Evolutionary conservation across 768 basidiomycete genomes (phyloP).

Genomic region (Clitopilus passeckerianus): DNA sequence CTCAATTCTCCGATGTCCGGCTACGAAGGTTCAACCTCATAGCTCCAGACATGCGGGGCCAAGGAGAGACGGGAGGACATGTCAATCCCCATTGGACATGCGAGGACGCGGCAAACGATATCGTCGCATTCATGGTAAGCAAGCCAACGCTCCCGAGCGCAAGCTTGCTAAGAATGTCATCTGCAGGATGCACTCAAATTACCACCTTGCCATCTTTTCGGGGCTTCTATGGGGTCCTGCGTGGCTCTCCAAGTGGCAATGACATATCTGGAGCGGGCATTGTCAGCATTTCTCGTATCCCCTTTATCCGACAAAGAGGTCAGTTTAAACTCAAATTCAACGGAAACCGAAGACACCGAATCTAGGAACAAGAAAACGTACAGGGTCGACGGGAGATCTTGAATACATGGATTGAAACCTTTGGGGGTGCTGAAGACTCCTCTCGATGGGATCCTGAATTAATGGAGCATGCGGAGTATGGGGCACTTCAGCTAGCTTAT

Average conservation of each 20-base stretch:
- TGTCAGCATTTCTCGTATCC: constrained; percentile 30
- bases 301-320: constrained; percentile 28
- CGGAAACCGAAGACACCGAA: neutral
- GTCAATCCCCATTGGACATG: constrained; percentile 20
- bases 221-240: constrained; percentile 29
- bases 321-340: too few relatives aligned
- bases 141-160: neutral
- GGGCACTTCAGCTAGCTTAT: constrained; percentile 11
- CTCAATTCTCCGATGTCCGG: constrained; percentile 23
- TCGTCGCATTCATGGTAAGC: constrained; percentile 29
- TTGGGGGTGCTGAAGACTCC: constrained; percentile 11
- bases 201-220: constrained; percentile 32
- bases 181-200: constrained; percentile 28
- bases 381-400: constrained; percentile 30
- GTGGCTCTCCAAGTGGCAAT: constrained; percentile 27
- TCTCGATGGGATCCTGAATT: constrained; percentile 14
- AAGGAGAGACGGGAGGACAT: constrained; percentile 24
- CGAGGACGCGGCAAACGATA: constrained; percentile 27
- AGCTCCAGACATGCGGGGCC: constrained; percentile 24
- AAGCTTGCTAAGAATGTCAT: neutral
- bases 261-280: constrained; percentile 24
- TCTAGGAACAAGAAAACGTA: constrained; percentile 23
- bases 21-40: constrained; percentile 34
- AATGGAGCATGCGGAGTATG: constrained; percentile 20
- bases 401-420: constrained; percentile 23